phyloP scores from a whole-genome alignment of 768 basidiomycete genomes.

The Phlebiopsis gigantea region DNA sequence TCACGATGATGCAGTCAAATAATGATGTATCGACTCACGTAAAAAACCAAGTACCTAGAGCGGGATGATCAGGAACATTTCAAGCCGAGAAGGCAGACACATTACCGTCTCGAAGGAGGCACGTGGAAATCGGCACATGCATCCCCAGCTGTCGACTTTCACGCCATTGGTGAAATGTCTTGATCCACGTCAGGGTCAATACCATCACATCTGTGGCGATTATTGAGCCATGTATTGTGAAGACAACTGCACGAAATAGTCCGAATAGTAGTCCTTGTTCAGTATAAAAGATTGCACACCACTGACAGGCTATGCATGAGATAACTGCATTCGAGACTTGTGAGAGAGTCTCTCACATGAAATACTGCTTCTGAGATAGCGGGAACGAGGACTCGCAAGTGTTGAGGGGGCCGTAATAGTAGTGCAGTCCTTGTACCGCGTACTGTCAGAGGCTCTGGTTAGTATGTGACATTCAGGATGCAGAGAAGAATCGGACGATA shows the following conservation, averaged over 20 bases:
- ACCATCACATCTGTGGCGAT: not conserved
- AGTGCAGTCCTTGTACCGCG: no score
- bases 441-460: no score
- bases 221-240: not conserved
- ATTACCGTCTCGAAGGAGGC: not conserved
- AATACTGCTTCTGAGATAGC: not conserved
- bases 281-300: not conserved
- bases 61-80: not conserved
- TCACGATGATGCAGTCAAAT: not conserved
- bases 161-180: constrained; percentile 1
- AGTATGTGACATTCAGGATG: no score
- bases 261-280: not conserved
- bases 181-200: not conserved
- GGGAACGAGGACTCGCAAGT: not conserved
- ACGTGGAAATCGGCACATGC: not conserved
- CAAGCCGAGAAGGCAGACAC: not conserved
- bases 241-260: not conserved
- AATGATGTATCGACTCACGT: not conserved
- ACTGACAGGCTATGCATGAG: not conserved
- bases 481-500: not conserved
- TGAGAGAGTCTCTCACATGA: not conserved
- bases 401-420: no score
- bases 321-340: not conserved
- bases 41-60: not conserved
- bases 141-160: not conserved